A percentile compares a stretch with the other conserved stretches of the same genome.
These are phyloP conservation scores for Jaenimonas drosophilae DNA, from an alignment of 208 protist species.

Conservation along the genomic window DNA sequence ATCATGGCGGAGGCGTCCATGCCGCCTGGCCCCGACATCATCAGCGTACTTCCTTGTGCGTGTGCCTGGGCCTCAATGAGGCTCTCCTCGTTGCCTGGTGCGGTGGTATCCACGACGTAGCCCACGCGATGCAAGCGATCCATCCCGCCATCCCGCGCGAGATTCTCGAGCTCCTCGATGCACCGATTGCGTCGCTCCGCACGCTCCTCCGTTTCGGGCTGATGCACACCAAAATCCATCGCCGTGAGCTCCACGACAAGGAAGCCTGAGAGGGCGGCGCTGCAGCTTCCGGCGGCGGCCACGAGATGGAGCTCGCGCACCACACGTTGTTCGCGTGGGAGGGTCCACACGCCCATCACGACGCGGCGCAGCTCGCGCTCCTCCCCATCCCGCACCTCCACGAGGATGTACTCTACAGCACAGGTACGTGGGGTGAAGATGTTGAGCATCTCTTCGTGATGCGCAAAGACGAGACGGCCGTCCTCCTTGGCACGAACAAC, in stretches of 20 bases:
- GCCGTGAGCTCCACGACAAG: conserved; percentile 40
- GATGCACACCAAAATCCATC: conserved; percentile 30
- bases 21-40: no score
- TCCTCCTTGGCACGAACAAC: no score
- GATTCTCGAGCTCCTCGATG: no score
- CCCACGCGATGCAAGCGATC: not conserved
- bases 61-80: conserved; percentile 13
- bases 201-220: not conserved
- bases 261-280: conserved; percentile 25
- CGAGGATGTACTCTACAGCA: conserved; percentile 43
- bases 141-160: no score
- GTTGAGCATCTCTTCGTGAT: no score
- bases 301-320: conserved; percentile 32
- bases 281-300: conserved; percentile 26
- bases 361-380: conserved; percentile 52
- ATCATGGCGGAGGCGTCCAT: no score
- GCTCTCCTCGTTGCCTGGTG: not conserved
- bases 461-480: no score
- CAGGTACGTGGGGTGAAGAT: no score
- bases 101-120: not conserved
- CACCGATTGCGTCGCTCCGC: no score
- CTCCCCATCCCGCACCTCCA: conserved; percentile 22
- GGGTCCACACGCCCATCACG: conserved; percentile 23
- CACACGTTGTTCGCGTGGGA: conserved; percentile 14
- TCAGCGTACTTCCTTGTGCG: conserved; percentile 10